Percentiles rank a stretch among this genome's conserved stretches.
Evolutionary conservation across 1,284 basidiomycete genomes (phyloP).

Genomic region (Phlebopus sp.): DNA sequence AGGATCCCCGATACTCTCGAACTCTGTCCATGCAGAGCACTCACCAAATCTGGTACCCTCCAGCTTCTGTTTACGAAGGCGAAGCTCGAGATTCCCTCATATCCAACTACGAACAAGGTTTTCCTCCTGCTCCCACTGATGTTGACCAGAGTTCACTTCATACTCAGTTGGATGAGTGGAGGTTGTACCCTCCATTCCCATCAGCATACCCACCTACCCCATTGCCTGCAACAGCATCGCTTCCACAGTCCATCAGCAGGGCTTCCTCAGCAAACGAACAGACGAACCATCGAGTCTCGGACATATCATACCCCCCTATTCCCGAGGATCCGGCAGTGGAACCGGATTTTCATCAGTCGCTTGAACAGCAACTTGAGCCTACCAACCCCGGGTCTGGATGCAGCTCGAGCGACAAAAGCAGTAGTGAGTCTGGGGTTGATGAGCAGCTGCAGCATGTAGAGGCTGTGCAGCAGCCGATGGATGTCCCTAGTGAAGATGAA

Average conservation of each 20-base stretch:
- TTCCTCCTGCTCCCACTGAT: slow-evolving; percentile 4
- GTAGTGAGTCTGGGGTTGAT: slow-evolving; percentile 8
- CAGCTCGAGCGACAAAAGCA: slow-evolving; percentile 53
- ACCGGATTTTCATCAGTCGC: slow-evolving; percentile 62
- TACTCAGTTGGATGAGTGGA: slow-evolving; percentile 38
- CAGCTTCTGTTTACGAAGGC: slow-evolving; percentile 30
- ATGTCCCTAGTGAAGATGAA: slow-evolving; percentile 26
- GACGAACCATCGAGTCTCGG: slow-evolving; percentile 12
- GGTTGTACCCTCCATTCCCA: slow-evolving; percentile 50
- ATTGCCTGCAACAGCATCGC: slow-evolving; percentile 19
- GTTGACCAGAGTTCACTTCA: slow-evolving; percentile 32
- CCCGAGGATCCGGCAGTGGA: slow-evolving; percentile 27
- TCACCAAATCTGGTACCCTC: slow-evolving; percentile 41
- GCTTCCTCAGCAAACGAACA: slow-evolving; percentile 11
- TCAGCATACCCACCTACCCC: slow-evolving; percentile 54
- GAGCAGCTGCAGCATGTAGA: slow-evolving; percentile 8
- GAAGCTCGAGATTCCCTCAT: background rate
- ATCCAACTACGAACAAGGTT: slow-evolving; percentile 7
- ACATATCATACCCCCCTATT: slow-evolving; percentile 28
- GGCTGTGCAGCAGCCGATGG: slow-evolving; percentile 19
- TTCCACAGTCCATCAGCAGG: slow-evolving; percentile 14
- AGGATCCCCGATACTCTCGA: slow-evolving; percentile 26
- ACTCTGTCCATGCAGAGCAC: slow-evolving; percentile 15
- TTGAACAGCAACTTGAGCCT: slow-evolving; percentile 59
- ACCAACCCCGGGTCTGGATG: slow-evolving; percentile 54